A percentile compares a stretch with the other conserved stretches of the same genome.
phyloP scores from a whole-genome alignment of 805 yeast genomes.

The Candida sanyiensis region DNA sequence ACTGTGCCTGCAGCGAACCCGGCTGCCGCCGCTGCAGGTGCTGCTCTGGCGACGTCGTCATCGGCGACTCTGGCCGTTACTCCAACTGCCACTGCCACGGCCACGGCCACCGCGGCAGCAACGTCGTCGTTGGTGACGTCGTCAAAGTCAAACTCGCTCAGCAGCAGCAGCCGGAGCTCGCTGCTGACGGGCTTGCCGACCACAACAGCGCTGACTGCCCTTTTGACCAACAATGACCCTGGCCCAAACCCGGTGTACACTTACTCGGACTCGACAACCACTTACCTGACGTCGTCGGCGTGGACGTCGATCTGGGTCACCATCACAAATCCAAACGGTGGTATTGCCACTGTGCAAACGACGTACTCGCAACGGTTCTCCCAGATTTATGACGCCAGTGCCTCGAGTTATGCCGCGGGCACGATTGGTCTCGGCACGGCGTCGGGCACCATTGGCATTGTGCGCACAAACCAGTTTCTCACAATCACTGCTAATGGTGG shows the following conservation, averaged over 20 bases:
- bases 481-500: conserved; percentile 27
- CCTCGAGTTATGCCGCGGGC: conserved; percentile 45
- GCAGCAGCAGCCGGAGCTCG: not conserved
- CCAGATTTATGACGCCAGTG: conserved; percentile 40
- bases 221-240: conserved; percentile 10
- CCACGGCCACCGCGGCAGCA: not conserved
- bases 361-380: conserved; percentile 51
- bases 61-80: too few species aligned
- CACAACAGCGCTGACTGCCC: conserved; percentile 10
- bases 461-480: conserved; percentile 38
- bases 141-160: not conserved
- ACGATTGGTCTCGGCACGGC: conserved; percentile 74
- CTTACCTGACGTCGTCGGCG: conserved; percentile 26
- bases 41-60: conserved; percentile 11
- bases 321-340: conserved; percentile 39
- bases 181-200: not conserved
- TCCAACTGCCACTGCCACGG: conserved; percentile 20
- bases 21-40: conserved; percentile 4
- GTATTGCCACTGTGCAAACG: conserved; percentile 40
- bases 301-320: conserved; percentile 48
- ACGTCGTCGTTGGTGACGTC: conserved; percentile 1
- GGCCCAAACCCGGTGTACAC: conserved; percentile 24
- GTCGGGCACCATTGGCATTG: conserved; percentile 61
- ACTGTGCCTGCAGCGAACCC: conserved; percentile 3
- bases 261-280: conserved; percentile 27